Base-by-base conservation (phyloP, 495 filamentous ascomycete genomes). In the Penicillium mononematosum region DNA sequence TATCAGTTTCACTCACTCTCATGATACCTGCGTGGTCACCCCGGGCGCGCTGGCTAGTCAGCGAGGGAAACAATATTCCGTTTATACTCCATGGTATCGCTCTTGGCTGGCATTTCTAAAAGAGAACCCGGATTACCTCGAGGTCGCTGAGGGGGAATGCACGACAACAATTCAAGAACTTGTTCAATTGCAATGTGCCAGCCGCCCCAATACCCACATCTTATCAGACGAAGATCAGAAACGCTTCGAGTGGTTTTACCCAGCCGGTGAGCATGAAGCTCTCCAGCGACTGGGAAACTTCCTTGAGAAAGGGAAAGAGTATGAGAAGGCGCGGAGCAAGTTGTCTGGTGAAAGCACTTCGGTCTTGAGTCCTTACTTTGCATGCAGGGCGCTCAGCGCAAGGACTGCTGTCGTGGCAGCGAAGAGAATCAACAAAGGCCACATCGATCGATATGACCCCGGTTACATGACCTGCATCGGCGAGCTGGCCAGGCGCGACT, bases 401-500 rank as follows among this genome's bases (percentile, higher is more conserved):
- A 78, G 92, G 61, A 93, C 89, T 1, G 86, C 88, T 2, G 79
- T 96, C 7, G 67, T 77, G 3, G 75, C 72, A 24, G 91, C 92
- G 2, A 78, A 84, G 48, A 79, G 84, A 52, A 72, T 75, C 27
- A 96, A 96, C 65, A 85, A 82, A 8, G 84, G 85, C 53, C 85
- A 80, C 19, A 78, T 96, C 0, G 85, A 92, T 58, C 82, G 83
- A 3, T 88, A 89, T 0, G 78, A 84, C 32, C 61, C 78, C 17
- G 90, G 91, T 0, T 88, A 90, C 36, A 73, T 78, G 48, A 74
- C 79, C 3, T 97, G 91, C 91, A 93, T 96, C 57, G 86, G 85
- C 50, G 92, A 96, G 67, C 79, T 97, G 0, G 92, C 90, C 1
- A 95, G 92, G 92, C 78, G 92, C 9, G 92, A 96, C 63, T 97